Evolutionary conservation across 805 yeast genomes (phyloP).

Genomic region (Metschnikowia cubensis): DNA sequence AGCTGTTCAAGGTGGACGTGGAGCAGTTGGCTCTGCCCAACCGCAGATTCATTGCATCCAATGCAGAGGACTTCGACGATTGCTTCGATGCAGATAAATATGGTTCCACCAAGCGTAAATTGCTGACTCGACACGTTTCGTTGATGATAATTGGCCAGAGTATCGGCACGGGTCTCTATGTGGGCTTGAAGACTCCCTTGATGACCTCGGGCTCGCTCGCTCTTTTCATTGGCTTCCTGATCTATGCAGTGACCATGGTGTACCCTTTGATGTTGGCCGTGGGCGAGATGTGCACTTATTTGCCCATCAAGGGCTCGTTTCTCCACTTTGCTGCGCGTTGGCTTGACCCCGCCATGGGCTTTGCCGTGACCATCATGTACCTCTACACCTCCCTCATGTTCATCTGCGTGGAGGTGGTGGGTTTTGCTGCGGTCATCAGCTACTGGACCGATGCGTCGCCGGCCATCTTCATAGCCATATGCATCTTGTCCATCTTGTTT

Average conservation of each 20-base stretch:
- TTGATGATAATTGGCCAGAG: conserved; percentile 34
- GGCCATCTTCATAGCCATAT: conserved; percentile 30
- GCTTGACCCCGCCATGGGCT: conserved; percentile 36
- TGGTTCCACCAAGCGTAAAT: conserved; percentile 28
- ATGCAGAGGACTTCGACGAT: conserved; percentile 25
- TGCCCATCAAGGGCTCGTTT: conserved; percentile 35
- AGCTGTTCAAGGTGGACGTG: conserved; percentile 11
- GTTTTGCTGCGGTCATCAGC: conserved; percentile 26
- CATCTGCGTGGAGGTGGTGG: conserved; percentile 31
- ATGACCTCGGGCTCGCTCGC: conserved; percentile 32
- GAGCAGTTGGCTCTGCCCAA: conserved; percentile 13
- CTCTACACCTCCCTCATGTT: conserved; percentile 34
- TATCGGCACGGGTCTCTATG: conserved; percentile 35
- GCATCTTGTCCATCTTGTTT: conserved; percentile 24
- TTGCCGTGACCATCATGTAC: conserved; percentile 31
- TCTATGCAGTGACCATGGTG: conserved; percentile 28
- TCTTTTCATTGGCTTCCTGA: conserved; percentile 29
- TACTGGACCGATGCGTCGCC: conserved; percentile 33
- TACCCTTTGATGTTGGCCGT: conserved; percentile 37
- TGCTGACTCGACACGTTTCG: conserved; percentile 30
- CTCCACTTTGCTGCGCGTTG: conserved; percentile 33
- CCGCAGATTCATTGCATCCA: conserved; percentile 7
- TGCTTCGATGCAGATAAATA: conserved; percentile 25
- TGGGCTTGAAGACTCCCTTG: conserved; percentile 30
- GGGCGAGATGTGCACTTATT: conserved; percentile 36